Conservation (phyloP, 768 basidiomycete species). For the Kwoniella sp. region DNA sequence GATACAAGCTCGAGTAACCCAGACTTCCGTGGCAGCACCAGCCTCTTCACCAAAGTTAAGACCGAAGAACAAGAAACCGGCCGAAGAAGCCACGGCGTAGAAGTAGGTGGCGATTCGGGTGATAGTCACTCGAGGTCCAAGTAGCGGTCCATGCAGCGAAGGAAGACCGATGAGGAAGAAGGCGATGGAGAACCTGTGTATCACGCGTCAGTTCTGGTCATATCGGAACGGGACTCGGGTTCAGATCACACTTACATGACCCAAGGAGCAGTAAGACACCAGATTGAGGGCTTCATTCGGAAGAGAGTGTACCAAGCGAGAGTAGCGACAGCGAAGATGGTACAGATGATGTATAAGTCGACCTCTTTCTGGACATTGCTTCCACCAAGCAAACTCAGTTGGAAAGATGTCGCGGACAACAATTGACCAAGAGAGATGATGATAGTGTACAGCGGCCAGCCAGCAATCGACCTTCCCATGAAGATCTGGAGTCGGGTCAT, state of each 20-base stretch:
- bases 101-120: conserved; percentile 81
- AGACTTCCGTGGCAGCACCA: conserved; percentile 93
- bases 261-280: conserved; percentile 84
- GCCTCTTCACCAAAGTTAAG: conserved; percentile 97
- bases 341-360: conserved; percentile 87
- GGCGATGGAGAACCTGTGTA: conserved; percentile 68
- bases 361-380: conserved; percentile 77
- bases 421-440: conserved; percentile 82
- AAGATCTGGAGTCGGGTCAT: conserved; percentile 85
- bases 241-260: conserved; percentile 60
- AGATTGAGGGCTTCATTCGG: conserved; percentile 82
- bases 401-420: conserved; percentile 67
- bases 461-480: conserved; percentile 73
- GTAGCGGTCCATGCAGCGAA: conserved; percentile 66
- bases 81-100: conserved; percentile 89
- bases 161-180: conserved; percentile 91
- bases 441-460: conserved; percentile 91
- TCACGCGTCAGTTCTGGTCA: not conserved
- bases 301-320: conserved; percentile 88
- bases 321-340: conserved; percentile 81
- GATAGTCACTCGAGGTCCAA: conserved; percentile 67
- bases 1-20: conserved; percentile 85
- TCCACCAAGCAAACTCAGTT: conserved; percentile 85
- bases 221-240: conserved; percentile 6
- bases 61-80: conserved; percentile 90